These are phyloP conservation scores for Fusarium concolor DNA, from an alignment of 2,329 filamentous ascomycete genomes.

Conservation along the genomic window DNA sequence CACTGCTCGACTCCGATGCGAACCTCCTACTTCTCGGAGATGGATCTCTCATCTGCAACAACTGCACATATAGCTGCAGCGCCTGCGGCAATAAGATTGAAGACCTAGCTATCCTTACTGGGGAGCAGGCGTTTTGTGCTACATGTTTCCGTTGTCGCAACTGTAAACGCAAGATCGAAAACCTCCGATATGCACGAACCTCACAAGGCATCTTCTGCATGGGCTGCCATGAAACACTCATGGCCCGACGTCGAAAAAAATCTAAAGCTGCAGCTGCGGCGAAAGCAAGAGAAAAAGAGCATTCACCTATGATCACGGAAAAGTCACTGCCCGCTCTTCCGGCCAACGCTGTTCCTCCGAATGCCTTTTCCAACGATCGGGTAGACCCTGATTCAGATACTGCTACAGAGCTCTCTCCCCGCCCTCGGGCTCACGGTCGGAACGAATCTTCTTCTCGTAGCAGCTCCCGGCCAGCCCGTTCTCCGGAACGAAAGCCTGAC, in stretches of 20 bases:
- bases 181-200: constrained; percentile 94
- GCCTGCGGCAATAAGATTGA: constrained; percentile 98
- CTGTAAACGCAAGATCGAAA: constrained; percentile 99
- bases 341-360: constrained; percentile 74
- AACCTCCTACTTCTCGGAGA: constrained; percentile 97
- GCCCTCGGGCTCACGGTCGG: constrained; percentile 65
- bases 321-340: constrained; percentile 94
- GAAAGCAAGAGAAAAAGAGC: constrained; percentile 72
- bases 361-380: constrained; percentile 71
- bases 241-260: constrained; percentile 91
- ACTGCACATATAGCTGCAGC: constrained; percentile 98
- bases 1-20: constrained; percentile 96
- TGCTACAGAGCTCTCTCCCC: constrained; percentile 76
- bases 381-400: constrained; percentile 72
- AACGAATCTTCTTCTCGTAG: constrained; percentile 67
- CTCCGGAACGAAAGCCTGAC: constrained; percentile 67
- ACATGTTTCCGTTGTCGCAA: constrained; percentile 98
- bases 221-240: constrained; percentile 96
- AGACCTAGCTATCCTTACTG: constrained; percentile 95
- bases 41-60: constrained; percentile 98
- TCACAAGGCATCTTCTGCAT: constrained; percentile 99
- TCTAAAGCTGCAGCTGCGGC: constrained; percentile 73
- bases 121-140: constrained; percentile 97
- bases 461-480: constrained; percentile 64
- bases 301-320: constrained; percentile 78